Percentiles rank a stretch among this genome's conserved stretches.
Evolutionary conservation across 345 rosid species (phyloP).

Genomic region (Eucalyptus tenuipes): DNA sequence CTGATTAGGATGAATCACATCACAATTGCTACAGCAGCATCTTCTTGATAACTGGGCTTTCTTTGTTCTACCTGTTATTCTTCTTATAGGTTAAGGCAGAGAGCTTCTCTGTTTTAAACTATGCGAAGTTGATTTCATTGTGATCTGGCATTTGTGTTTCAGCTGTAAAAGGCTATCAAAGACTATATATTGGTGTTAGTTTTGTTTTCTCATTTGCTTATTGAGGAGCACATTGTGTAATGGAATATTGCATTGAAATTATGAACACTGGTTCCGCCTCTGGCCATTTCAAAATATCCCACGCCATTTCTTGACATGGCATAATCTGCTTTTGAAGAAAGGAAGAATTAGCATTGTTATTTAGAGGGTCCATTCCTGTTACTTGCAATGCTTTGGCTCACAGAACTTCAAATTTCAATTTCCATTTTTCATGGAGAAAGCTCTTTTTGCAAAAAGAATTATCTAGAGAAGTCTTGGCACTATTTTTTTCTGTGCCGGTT

Average conservation of each 20-base stretch:
- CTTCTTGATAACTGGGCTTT: background rate
- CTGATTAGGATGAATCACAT: background rate
- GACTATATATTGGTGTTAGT: background rate
- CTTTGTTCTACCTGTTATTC: background rate
- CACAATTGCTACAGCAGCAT: background rate
- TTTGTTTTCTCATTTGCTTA: background rate
- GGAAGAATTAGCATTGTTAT: background rate
- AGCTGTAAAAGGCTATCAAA: background rate
- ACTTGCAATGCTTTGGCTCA: background rate
- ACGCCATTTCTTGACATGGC: background rate
- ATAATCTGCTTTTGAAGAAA: background rate
- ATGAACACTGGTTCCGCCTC: background rate
- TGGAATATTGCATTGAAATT: background rate
- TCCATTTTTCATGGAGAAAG: background rate
- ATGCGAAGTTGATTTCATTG: background rate
- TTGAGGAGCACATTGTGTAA: background rate
- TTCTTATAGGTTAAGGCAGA: background rate
- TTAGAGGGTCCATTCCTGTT: background rate
- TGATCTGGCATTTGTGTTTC: background rate
- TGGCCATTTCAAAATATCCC: background rate
- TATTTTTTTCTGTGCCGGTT: background rate
- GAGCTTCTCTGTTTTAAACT: background rate
- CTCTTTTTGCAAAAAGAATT: background rate
- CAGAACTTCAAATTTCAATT: background rate
- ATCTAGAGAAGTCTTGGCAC: background rate